Evolutionary conservation across 306 rosid species (phyloP).

Genomic region (Cicer cuneatum): DNA sequence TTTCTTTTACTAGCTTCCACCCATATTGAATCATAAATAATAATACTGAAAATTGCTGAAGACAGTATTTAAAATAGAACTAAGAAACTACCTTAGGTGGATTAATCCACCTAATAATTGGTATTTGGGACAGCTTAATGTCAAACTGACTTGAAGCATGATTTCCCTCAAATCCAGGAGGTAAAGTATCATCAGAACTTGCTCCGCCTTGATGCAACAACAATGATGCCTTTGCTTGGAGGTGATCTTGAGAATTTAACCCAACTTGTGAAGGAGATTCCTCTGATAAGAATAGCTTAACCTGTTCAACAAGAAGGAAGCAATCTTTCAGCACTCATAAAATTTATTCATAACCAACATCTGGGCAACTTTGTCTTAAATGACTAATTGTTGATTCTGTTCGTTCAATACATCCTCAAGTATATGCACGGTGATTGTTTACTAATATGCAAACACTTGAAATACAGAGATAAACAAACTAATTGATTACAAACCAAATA

Average conservation of each 20-base stretch:
- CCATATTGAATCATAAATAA: conserved; percentile 5
- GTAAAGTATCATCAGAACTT: conserved; percentile 73
- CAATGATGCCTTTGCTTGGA: conserved; percentile 79
- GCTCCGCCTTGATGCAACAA: conserved; percentile 63
- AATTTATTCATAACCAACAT: conserved; percentile 14
- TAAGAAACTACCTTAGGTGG: conserved; percentile 67
- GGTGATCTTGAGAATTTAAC: conserved; percentile 85
- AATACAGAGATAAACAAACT: conserved; percentile 18
- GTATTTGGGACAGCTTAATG: conserved; percentile 71
- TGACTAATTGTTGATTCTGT: conserved; percentile 10
- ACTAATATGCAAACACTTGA: conserved; percentile 14
- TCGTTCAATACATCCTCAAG: conserved; percentile 20
- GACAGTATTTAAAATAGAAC: conserved; percentile 20
- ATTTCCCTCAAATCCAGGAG: conserved; percentile 92
- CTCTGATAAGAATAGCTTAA: conserved; percentile 76
- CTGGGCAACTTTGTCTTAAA: conserved; percentile 21
- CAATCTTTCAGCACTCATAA: conserved; percentile 32
- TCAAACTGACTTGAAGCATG: conserved; percentile 62
- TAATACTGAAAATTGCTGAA: neutral
- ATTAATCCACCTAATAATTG: conserved; percentile 67
- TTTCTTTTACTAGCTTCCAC: neutral
- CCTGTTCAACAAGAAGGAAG: conserved; percentile 55
- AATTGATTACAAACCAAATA: neutral
- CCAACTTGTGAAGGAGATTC: conserved; percentile 87
- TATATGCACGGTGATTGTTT: conserved; percentile 16